phyloP scores from a whole-genome alignment of 83 land plant species.

The Diphasiastrum complanatum region DNA sequence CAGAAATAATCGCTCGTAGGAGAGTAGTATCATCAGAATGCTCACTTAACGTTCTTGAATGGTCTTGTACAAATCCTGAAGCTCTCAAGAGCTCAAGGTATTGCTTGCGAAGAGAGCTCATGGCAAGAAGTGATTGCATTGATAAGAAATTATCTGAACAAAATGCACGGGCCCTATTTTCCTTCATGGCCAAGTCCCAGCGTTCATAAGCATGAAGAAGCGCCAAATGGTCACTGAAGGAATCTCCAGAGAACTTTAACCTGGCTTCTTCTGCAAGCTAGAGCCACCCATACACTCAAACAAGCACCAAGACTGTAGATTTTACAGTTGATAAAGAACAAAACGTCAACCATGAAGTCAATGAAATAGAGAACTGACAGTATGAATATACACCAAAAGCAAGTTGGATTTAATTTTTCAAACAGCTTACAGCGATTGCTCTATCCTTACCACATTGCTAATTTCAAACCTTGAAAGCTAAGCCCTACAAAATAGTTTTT shows the following conservation, averaged over 20 bases:
- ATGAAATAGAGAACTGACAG: no score
- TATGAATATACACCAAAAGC: background rate
- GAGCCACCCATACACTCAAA: no score
- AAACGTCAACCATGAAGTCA: no score
- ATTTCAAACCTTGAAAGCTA: no score
- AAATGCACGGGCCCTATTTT: background rate
- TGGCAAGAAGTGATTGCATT: constrained; percentile 8
- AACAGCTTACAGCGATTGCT: no score
- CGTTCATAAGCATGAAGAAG: background rate
- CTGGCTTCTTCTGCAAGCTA: constrained; percentile 8
- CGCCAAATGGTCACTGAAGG: constrained; percentile 5
- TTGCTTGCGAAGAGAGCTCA: constrained; percentile 5
- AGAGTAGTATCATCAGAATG: background rate
- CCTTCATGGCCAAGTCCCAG: constrained; percentile 8
- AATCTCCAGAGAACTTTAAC: background rate
- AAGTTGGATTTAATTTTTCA: no score
- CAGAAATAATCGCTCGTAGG: constrained; percentile 2
- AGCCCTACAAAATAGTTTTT: background rate
- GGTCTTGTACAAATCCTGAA: background rate
- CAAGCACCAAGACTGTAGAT: no score
- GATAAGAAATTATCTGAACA: constrained; percentile 11
- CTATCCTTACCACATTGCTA: no score
- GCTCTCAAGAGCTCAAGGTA: constrained; percentile 2
- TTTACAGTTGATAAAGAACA: no score
- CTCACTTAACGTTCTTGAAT: background rate